Conservation (phyloP, 768 basidiomycete species). For the Lactarius akahatsu region DNA sequence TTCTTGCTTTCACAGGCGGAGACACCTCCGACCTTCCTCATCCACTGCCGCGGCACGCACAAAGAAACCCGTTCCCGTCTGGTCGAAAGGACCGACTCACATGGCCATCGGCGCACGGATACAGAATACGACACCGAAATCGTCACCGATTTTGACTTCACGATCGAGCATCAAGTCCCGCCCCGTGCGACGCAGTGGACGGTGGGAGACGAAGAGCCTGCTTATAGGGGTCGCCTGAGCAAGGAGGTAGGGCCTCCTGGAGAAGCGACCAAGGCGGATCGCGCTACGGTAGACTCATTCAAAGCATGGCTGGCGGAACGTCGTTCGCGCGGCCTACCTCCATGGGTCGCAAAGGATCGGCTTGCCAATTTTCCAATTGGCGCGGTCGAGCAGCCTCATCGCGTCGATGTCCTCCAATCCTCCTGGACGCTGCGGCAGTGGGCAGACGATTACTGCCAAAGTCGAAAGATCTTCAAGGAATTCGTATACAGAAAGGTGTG, state of each 20-base stretch:
- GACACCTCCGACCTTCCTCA: conserved; percentile 43
- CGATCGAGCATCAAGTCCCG: conserved; percentile 50
- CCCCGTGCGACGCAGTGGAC: conserved; percentile 53
- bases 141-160: conserved; percentile 69
- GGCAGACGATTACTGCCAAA: conserved; percentile 81
- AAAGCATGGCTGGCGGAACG: conserved; percentile 49
- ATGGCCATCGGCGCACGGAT: conserved; percentile 38
- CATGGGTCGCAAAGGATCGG: conserved; percentile 39
- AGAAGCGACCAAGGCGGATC: conserved; percentile 42
- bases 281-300: conserved; percentile 44
- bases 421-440: conserved; percentile 45
- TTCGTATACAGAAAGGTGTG: conserved; percentile 70
- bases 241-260: conserved; percentile 49
- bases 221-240: conserved; percentile 63
- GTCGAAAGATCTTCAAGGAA: conserved; percentile 70
- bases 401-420: conserved; percentile 28
- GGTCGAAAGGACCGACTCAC: conserved; percentile 40
- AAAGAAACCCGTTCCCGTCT: conserved; percentile 50
- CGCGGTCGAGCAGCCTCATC: conserved; percentile 8
- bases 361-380: conserved; percentile 9
- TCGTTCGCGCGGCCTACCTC: conserved; percentile 48
- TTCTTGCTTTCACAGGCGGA: conserved; percentile 63
- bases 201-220: conserved; percentile 59
- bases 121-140: conserved; percentile 57
- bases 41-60: conserved; percentile 58